Percentiles rank a stretch among this genome's conserved stretches.
Evolutionary conservation across 2,329 filamentous ascomycete species (phyloP).

Genomic region (Trichoderma citrinoviride): DNA sequence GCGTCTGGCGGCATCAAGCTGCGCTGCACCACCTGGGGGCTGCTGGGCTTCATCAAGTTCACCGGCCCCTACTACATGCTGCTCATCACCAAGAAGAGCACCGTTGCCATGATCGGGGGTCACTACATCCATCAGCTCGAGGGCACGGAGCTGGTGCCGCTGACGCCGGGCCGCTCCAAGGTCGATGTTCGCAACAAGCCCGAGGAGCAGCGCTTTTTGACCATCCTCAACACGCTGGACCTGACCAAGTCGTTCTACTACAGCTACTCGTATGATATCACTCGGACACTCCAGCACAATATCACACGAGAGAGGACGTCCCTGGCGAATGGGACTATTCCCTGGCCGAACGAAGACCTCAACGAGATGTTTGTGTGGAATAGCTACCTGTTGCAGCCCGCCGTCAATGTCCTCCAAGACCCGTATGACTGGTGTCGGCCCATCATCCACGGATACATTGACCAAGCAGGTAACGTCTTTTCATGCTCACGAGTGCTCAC

Average conservation of each 20-base stretch:
- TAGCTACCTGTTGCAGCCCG: conserved; percentile 78
- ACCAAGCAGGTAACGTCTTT: conserved; percentile 64
- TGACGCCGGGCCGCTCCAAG: conserved; percentile 74
- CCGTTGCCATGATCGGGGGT: conserved; percentile 92
- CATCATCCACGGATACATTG: conserved; percentile 93
- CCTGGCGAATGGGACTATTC: conserved; percentile 61
- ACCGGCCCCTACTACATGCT: conserved; percentile 98
- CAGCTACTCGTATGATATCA: conserved; percentile 97
- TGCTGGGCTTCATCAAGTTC: conserved; percentile 93
- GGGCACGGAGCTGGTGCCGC: conserved; percentile 83
- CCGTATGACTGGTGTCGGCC: conserved; percentile 95
- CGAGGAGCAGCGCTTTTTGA: conserved; percentile 85
- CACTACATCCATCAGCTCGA: conserved; percentile 97
- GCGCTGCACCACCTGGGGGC: conserved; percentile 86
- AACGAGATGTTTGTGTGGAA: conserved; percentile 99
- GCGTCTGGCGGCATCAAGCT: conserved; percentile 85
- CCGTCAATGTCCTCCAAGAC: conserved; percentile 65
- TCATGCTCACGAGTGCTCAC: too few relatives aligned
- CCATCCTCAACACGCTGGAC: conserved; percentile 87
- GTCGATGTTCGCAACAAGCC: conserved; percentile 70
- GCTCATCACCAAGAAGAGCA: conserved; percentile 90
- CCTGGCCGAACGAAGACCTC: conserved; percentile 61
- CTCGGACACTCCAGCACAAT: conserved; percentile 86
- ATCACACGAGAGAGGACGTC: conserved; percentile 76
- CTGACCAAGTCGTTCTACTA: conserved; percentile 93